phyloP scores from a whole-genome alignment of 2,329 filamentous ascomycete genomes.

The Dryadomyces quercivorus region DNA sequence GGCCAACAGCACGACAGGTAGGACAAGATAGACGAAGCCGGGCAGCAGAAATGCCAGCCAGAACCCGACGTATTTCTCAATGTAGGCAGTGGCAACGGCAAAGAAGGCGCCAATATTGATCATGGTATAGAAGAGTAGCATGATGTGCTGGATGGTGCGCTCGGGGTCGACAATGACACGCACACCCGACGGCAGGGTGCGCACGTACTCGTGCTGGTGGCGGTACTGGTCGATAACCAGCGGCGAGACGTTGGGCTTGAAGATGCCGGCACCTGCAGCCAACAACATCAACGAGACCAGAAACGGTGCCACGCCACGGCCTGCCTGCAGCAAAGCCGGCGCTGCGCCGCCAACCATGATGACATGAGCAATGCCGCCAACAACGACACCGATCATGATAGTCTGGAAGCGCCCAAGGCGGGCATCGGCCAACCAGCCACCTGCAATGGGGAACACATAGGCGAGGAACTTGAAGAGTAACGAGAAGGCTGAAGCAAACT shows the following conservation, averaged over 20 bases:
- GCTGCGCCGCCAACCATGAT: constrained; percentile 52
- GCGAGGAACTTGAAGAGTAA: constrained; percentile 35
- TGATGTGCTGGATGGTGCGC: constrained; percentile 31
- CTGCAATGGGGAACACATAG: constrained; percentile 35
- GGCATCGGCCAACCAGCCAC: constrained; percentile 49
- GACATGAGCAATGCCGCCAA: constrained; percentile 51
- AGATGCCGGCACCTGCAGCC: constrained; percentile 55
- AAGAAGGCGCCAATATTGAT: constrained; percentile 55
- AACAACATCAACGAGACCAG: constrained; percentile 52
- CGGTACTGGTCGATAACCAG: constrained; percentile 30
- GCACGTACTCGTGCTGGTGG: constrained; percentile 27
- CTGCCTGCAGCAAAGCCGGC: constrained; percentile 40
- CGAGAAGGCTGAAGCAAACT: constrained; percentile 1
- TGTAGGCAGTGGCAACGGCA: constrained; percentile 55
- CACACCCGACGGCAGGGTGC: constrained; percentile 23
- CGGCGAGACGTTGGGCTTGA: constrained; percentile 49
- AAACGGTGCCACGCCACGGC: constrained; percentile 45
- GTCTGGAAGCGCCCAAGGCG: constrained; percentile 56
- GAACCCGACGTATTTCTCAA: constrained; percentile 66
- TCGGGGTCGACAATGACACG: constrained; percentile 34
- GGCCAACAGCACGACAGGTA: constrained; percentile 43
- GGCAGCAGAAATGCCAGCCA: constrained; percentile 51
- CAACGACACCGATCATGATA: constrained; percentile 40
- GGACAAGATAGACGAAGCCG: constrained; percentile 42
- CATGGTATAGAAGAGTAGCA: constrained; percentile 44